Base-by-base conservation (phyloP, 2,329 filamentous ascomycete species). In the Ophiostoma sp. region DNA sequence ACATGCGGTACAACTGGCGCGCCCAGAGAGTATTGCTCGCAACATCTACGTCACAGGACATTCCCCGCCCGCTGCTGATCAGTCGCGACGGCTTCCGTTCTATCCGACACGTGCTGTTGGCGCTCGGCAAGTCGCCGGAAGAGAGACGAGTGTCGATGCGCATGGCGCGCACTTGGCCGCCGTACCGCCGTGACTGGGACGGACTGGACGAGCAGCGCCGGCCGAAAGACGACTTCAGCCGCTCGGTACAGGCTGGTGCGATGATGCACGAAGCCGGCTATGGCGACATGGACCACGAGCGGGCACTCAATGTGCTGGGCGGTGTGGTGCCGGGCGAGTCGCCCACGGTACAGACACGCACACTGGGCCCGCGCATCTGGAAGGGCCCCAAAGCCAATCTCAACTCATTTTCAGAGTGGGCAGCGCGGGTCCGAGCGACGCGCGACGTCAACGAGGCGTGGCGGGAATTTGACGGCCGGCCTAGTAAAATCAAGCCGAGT, bases 381-480 rank as follows among this genome's bases (percentile, higher is more conserved):
- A 73, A 69, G 2, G 76, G 72, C 3, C 52, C 71, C 0, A 68
- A 71, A 4, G 70, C 76, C n/a, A 73, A 69, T 18, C 66, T 72
- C 73, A 83, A 76, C 73, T 75, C 77, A 12, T 79, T 75, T 65
- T 73, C 73, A 4, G 71, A 70, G 5, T 89, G 87, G 86, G 84
- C 84, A 47, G 82, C 83, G 69, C 82, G 80, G 41, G 81, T 89
- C 55, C 80, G 79, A 70, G 82, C 86, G 0, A 89, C 87, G 5
- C 81, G 87, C 38, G 87, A 88, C 72, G 78, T 82, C 0, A 80
- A 84, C 69, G 87, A 89, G 73, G 87, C 87, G 4, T 89, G 87
- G 87, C 79, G 78, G 5, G 76, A 79, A 60, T 82, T 84, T 69
- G 78, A 42, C 27, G 8, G 78, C 69, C n/a, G 4, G 38, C 36